Evolutionary conservation across 2,329 filamentous ascomycete species (phyloP).

Genomic region (Colletotrichum lini): DNA sequence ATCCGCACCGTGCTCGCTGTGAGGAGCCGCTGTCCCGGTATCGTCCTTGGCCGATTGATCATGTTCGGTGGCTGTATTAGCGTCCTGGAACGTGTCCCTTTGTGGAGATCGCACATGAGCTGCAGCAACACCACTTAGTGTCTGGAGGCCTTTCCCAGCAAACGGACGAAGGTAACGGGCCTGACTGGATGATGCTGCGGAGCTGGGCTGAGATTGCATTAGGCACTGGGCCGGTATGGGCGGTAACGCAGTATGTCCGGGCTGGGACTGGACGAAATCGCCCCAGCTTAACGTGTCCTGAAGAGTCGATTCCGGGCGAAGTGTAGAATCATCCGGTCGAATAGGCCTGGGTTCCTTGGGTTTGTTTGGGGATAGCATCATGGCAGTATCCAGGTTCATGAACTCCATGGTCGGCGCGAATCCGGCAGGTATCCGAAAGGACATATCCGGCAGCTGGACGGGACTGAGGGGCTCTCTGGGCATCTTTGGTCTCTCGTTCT

Average conservation of each 20-base stretch:
- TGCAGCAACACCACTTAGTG: slow-evolving; percentile 60
- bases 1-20: slow-evolving; percentile 46
- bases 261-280: slow-evolving; percentile 58
- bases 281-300: slow-evolving; percentile 71
- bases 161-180: slow-evolving; percentile 69
- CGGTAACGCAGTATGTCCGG: slow-evolving; percentile 55
- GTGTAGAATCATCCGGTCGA: slow-evolving; percentile 47
- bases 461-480: slow-evolving; percentile 68
- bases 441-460: slow-evolving; percentile 61
- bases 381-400: slow-evolving; percentile 51
- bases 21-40: slow-evolving; percentile 47
- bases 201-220: slow-evolving; percentile 66
- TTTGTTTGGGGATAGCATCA: slow-evolving; percentile 55
- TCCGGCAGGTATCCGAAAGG: slow-evolving; percentile 56
- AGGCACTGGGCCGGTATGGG: slow-evolving; percentile 66
- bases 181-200: slow-evolving; percentile 66
- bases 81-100: slow-evolving; percentile 48
- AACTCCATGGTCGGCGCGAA: slow-evolving; percentile 60
- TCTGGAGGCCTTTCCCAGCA: slow-evolving; percentile 68
- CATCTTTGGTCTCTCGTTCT: slow-evolving; percentile 66
- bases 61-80: slow-evolving; percentile 24
- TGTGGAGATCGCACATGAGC: slow-evolving; percentile 52
- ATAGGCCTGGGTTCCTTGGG: slow-evolving; percentile 45
- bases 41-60: slow-evolving; percentile 44
- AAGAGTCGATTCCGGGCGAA: slow-evolving; percentile 59